Base-by-base conservation (phyloP, 805 yeast genomes). In the Trichomonascus vanleenenianus region DNA sequence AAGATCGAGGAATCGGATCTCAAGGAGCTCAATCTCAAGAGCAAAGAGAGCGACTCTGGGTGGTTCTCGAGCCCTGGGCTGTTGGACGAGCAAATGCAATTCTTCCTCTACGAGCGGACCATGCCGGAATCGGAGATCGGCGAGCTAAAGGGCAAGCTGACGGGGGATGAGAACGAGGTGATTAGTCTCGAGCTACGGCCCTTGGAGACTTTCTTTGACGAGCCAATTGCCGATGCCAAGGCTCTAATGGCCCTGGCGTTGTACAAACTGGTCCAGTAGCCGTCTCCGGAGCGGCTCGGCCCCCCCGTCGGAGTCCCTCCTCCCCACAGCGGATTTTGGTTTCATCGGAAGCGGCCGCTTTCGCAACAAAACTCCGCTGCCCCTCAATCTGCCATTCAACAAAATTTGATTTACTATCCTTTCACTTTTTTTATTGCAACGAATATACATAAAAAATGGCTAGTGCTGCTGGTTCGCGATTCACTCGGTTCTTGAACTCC, bases 401-500 rank as follows among this genome's bases (percentile, higher is more conserved):
- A 34, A 34, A 34, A 34, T 34, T 34, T 18, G 19, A n/a, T 34
- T 16, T 14, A 11, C 12, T 16, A 34, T 18, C 38, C 16, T 34
- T 10, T 10, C 6, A 14, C 15, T 11, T 6, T 16, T 34, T 16
- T 3, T 11, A 4, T 10, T 15, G 5, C 19, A 4, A 34, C 38
- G 7, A 34, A n/a, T 3, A 19, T 5, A 34, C 19, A 10, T 4
- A 14, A 10, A 34, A n/a, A 34, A 47, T 47, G 32, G 51, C 51
- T 15, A 43, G 55, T 30, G 57, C 56, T 27, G 48, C 53, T 18
- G 50, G 54, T 16, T 51, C 57, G 33, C 46, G 45, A 27, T 85
- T 91, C 65, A 67, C 75, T 50, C 75, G 85, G 59, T 87, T 81
- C 61, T 62, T 86, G 62, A 77, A 81, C 56, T 81, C 96, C 14